Base-by-base conservation (phyloP, 306 rosid genomes). In the Canavalia gladiata region DNA sequence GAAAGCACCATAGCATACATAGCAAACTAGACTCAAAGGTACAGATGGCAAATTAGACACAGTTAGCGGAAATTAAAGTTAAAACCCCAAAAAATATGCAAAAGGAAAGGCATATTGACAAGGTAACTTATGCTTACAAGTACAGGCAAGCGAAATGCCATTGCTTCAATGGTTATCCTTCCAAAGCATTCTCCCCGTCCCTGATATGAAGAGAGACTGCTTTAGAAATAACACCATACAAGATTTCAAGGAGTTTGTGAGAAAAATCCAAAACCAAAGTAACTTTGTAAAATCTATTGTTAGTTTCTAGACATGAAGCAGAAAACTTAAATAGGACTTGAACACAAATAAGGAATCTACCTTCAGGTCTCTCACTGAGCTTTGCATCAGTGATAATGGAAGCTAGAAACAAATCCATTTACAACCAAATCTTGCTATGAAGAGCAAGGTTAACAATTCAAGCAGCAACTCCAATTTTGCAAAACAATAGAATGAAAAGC, bases 181-280 rank as follows among this genome's bases (percentile, higher is more conserved):
- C 97, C 97, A 88, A 92, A 92, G 69, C 97, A 90, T 84, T 92
- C 97, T 57, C 97, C 97, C 35, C 92, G 82, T 50, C 89, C 94
- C 97, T 91, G 43, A 77, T 83, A 89, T n/a, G 33, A 68, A 76
- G 54, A 77, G 67, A 71, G 46, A 62, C 46, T 50, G 34, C 45
- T 69, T 46, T 59, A 33, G 55, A 34, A 59, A 51, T 84, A 62
- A 59, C 33, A 7, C 29, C 7, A 39, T 73, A 72, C 8, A 57
- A 8, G 25, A 62, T 43, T 51, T 25, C 18, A 30, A 45, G 75
- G 25, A 1, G 9, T 41, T 45, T 7, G 7, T 18, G 63, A 37
- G 47, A 18, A 54, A 72, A 39, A 58, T 77, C 68, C n/a, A 50
- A 33, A 37, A 31, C 18, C 2, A 47, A 10, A 50, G 35, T 43